Evolutionary conservation across 495 filamentous ascomycete genomes (phyloP).

Genomic region (Aspergillus indologenus): DNA sequence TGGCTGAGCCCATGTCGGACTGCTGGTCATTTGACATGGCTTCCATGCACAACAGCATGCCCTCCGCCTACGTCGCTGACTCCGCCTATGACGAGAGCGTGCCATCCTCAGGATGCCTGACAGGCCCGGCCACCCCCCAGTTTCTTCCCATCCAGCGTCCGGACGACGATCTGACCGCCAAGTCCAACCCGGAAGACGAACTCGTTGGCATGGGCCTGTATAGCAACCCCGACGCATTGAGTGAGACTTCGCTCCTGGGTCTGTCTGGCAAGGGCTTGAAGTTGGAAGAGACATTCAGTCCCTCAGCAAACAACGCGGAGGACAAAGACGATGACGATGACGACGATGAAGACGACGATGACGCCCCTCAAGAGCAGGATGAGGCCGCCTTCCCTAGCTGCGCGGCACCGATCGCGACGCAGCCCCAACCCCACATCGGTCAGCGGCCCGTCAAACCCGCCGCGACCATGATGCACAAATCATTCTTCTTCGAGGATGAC

Average conservation of each 20-base stretch:
- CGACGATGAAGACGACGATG: constrained; percentile 41
- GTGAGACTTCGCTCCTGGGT: constrained; percentile 44
- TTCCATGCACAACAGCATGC: constrained; percentile 38
- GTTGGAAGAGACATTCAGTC: constrained; percentile 79
- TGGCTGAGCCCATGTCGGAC: constrained; percentile 29
- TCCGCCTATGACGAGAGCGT: constrained; percentile 38
- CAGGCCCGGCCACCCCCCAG: constrained; percentile 60
- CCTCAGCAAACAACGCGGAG: constrained; percentile 57
- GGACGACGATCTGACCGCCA: constrained; percentile 21
- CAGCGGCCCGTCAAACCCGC: constrained; percentile 34
- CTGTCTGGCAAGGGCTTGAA: constrained; percentile 70
- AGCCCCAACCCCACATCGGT: too few species aligned
- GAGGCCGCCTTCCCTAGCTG: not conserved
- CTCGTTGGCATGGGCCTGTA: constrained; percentile 83
- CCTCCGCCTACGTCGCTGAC: constrained; percentile 29
- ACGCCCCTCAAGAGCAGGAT: constrained; percentile 19
- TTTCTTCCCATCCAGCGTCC: constrained; percentile 51
- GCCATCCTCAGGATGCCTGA: constrained; percentile 37
- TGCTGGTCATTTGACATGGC: constrained; percentile 41
- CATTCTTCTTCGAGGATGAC: constrained; percentile 48
- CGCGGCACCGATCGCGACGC: constrained; percentile 9
- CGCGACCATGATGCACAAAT: constrained; percentile 40
- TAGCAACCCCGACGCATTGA: constrained; percentile 56
- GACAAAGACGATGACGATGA: constrained; percentile 42
- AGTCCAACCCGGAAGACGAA: constrained; percentile 58